Conservation (phyloP, 2,329 filamentous ascomycete species). For the Hymenoscyphus scutula region DNA sequence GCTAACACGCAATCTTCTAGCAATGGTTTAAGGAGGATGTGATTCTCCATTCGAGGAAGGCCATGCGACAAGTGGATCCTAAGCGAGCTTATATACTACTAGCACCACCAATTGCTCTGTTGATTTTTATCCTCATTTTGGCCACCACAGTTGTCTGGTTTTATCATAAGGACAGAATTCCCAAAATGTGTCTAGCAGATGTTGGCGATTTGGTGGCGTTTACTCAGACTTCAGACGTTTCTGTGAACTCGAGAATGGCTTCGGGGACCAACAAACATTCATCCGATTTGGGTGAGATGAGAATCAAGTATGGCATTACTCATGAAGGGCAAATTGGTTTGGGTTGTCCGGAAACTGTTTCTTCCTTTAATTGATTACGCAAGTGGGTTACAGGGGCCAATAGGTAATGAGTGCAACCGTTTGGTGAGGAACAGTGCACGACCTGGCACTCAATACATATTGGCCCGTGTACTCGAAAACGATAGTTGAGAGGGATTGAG, state of each 20-base stretch:
- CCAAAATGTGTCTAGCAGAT: neutral
- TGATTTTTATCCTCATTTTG: too few species aligned
- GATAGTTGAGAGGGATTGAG: too few species aligned
- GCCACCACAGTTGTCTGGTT: neutral
- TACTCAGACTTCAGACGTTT: neutral
- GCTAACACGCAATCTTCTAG: too few species aligned
- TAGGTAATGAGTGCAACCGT: too few species aligned
- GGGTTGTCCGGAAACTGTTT: neutral
- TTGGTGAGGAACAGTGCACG: too few species aligned
- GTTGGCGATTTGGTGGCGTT: slow-evolving; percentile 5
- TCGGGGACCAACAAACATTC: neutral
- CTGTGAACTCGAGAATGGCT: neutral
- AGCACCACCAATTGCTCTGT: neutral
- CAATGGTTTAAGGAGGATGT: neutral
- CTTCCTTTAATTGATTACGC: neutral
- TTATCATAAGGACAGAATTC: slow-evolving; percentile 1
- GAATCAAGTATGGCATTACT: neutral
- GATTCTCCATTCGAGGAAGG: neutral
- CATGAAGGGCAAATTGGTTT: neutral
- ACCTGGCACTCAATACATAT: too few species aligned
- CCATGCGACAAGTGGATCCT: neutral
- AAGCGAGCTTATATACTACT: neutral
- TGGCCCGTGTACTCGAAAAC: too few species aligned
- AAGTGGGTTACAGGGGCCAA: too few species aligned
- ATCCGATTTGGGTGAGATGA: neutral